Conservation (phyloP, 108 stramenopile genomes). For the Pseudonitzschia multiseries region DNA sequence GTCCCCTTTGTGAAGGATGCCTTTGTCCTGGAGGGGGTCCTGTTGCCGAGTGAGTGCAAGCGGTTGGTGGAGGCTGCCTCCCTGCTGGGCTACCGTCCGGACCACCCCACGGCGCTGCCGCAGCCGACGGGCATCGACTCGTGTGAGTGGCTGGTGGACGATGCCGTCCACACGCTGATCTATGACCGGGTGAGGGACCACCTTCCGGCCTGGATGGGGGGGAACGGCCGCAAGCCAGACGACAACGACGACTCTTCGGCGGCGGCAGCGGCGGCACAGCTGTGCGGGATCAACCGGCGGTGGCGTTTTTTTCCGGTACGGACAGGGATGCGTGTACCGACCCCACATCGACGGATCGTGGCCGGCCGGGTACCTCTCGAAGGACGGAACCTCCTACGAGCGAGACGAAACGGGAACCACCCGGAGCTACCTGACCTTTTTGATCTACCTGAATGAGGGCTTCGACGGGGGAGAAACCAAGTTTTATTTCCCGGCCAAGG, state of each 20-base stretch:
- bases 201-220: slow-evolving; percentile 13
- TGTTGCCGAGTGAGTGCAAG: slow-evolving; percentile 44
- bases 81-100: slow-evolving; percentile 43
- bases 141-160: slow-evolving; percentile 38
- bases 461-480: slow-evolving; percentile 68
- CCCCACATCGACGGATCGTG: slow-evolving; percentile 75
- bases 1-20: slow-evolving; percentile 37
- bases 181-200: slow-evolving; percentile 22
- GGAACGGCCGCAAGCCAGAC: background rate
- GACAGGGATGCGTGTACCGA: slow-evolving; percentile 49
- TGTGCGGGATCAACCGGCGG: slow-evolving; percentile 50
- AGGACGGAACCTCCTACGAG: slow-evolving; percentile 12
- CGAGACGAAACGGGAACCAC: slow-evolving; percentile 30
- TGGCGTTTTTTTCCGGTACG: slow-evolving; percentile 67
- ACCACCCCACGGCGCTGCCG: slow-evolving; percentile 43
- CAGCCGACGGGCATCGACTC: slow-evolving; percentile 39
- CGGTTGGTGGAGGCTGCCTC: slow-evolving; percentile 34
- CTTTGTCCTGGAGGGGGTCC: slow-evolving; percentile 44
- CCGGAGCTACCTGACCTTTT: slow-evolving; percentile 43
- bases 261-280: background rate
- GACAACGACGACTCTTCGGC: background rate
- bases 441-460: slow-evolving; percentile 68
- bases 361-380: slow-evolving; percentile 42
- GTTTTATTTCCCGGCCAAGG: slow-evolving; percentile 25
- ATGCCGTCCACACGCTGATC: slow-evolving; percentile 18